These are phyloP conservation scores for Talaromyces sp. DNA, from an alignment of 2,329 filamentous ascomycete species.

Conservation along the genomic window DNA sequence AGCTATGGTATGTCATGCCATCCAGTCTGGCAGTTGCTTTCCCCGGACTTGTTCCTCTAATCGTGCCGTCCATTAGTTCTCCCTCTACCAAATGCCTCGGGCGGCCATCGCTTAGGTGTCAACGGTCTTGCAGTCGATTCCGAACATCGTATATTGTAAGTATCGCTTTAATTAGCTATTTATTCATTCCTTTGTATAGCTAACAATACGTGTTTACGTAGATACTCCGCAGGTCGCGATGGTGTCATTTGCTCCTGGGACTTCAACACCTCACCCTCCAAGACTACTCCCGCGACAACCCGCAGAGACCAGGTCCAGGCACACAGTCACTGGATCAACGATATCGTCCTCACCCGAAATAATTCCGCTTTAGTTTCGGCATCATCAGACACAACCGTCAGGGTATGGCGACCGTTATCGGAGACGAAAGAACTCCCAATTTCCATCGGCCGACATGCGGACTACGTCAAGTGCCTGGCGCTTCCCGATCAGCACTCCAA, in stretches of 20 bases:
- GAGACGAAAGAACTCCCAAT: slow-evolving; percentile 62
- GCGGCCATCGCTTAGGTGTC: slow-evolving; percentile 88
- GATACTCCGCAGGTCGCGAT: slow-evolving; percentile 93
- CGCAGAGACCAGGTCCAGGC: slow-evolving; percentile 67
- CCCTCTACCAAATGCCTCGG: slow-evolving; percentile 68
- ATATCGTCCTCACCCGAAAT: slow-evolving; percentile 75
- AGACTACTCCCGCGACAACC: slow-evolving; percentile 42
- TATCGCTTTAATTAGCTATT: background rate
- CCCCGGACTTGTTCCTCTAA: background rate
- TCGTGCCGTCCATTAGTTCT: slow-evolving; percentile 56
- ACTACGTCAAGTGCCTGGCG: slow-evolving; percentile 94
- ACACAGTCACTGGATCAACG: slow-evolving; percentile 95
- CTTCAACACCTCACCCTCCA: slow-evolving; percentile 45
- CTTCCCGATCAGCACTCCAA: slow-evolving; percentile 66
- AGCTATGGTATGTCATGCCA: slow-evolving; percentile 59
- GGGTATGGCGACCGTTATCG: slow-evolving; percentile 78
- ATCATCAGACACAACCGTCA: slow-evolving; percentile 90
- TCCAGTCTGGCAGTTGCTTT: background rate
- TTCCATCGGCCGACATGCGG: slow-evolving; percentile 86
- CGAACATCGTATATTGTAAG: slow-evolving; percentile 80
- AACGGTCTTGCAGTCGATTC: slow-evolving; percentile 89
- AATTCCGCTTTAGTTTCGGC: slow-evolving; percentile 80
- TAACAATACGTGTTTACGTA: slow-evolving; percentile 35
- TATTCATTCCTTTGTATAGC: background rate
- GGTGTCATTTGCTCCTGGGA: slow-evolving; percentile 97